phyloP scores from a whole-genome alignment of 1,139 yeast species.

The Saccharomyces pastorianus region DNA sequence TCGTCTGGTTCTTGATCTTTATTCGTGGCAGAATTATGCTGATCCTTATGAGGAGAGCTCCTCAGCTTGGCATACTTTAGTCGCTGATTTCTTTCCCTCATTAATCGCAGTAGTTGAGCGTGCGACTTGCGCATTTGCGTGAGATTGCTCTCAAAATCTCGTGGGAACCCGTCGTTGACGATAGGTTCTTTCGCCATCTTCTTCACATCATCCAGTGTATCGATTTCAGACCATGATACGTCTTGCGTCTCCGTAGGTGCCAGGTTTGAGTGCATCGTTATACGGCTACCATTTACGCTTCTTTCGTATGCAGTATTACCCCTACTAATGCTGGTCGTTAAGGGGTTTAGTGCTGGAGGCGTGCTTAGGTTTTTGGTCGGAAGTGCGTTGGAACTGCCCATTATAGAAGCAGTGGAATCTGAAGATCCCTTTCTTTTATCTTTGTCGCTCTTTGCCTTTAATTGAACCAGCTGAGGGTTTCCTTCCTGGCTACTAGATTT shows the following conservation, averaged over 20 bases:
- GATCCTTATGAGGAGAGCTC: background rate
- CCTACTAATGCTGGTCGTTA: background rate
- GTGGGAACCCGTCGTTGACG: conserved; percentile 47
- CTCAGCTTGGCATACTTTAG: conserved; percentile 9
- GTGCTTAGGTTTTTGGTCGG: background rate
- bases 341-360: background rate
- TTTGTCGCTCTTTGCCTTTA: background rate
- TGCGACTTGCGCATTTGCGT: conserved; percentile 53
- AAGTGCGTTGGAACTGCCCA: background rate
- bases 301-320: background rate
- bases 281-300: background rate
- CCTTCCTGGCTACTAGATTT: background rate
- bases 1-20: background rate
- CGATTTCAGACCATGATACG: conserved; percentile 80
- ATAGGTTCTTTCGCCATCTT: conserved; percentile 51
- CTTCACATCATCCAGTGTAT: conserved; percentile 74
- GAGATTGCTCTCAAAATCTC: conserved; percentile 50
- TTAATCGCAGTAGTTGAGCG: conserved; percentile 47
- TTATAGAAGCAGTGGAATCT: background rate
- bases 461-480: background rate
- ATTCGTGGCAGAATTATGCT: background rate
- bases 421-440: background rate
- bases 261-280: background rate
- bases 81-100: conserved; percentile 35
- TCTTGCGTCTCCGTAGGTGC: conserved; percentile 39